Evolutionary conservation across 768 basidiomycete species (phyloP), one percentile per base, ranked within the genome.

Genomic region (Holtermanniella nyarrowii): DNA sequence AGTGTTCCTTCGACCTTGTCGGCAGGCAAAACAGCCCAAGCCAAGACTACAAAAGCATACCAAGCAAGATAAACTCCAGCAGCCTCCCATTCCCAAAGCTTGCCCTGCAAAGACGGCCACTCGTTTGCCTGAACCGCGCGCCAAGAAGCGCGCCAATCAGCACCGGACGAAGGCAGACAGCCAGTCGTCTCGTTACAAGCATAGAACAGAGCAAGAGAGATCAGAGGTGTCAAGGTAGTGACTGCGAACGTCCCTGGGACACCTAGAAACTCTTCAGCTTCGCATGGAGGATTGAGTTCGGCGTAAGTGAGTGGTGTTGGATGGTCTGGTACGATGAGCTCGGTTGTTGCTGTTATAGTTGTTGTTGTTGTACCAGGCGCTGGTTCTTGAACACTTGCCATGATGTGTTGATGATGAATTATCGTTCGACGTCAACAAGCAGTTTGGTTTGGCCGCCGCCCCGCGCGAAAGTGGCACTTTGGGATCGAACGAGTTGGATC

Each of bases 1-100:
- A 76, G 74, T 22, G 75, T 79, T 21, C 88, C 88, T 44, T 84
- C 75, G 4, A 88, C 76, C 74, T 76, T 76, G 53, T 86, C 83
- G 3, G 80, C 81, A 16, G 81, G 95, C 12, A 97, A 73, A 45
- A 88, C 62, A 3, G 74, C 76, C 90, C 91, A 96, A 2, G 86
- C 78, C 2, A 80, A 72, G 44, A 96, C 78, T 58, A 81, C 84
- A 71, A 84, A 97, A n/a, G 79, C 74, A 72, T 95, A 96, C 91
- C 93, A 99, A 0, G 71, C 87, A 40, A 85, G 67, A 73, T 96
- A 97, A 14, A 84, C 77, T 20, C 81, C 59, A 1, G 79, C 63
- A 0, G 89, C 89, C 52, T 91, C 75, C 0, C 80, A 79, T 62
- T 96, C 90, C 84, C 86, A 95, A 1, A 95, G 77, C 18, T 75